phyloP scores from a whole-genome alignment of 176 grass and related monocot species.

The Alopecurus myosuroides region DNA sequence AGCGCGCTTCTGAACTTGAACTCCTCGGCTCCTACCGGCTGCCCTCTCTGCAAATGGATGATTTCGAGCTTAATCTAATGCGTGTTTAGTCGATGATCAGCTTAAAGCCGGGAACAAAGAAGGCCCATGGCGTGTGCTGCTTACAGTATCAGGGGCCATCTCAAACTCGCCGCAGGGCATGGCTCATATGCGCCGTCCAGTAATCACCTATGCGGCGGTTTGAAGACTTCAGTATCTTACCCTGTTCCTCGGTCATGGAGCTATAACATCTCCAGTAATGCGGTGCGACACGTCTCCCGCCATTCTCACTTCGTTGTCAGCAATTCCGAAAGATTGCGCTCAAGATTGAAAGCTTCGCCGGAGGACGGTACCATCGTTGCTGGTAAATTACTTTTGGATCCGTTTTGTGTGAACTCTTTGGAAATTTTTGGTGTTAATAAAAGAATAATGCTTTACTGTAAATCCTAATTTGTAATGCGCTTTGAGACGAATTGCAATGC shows the following conservation, averaged over 20 bases:
- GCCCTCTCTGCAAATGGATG: neutral
- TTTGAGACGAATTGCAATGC: neutral
- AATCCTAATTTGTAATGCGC: neutral
- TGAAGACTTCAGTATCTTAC: constrained; percentile 22
- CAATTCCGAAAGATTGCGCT: neutral
- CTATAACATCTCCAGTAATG: neutral
- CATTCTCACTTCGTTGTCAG: neutral
- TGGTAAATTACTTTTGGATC: neutral
- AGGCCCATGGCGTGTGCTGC: constrained; percentile 48
- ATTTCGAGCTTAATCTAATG: neutral
- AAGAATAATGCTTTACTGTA: neutral
- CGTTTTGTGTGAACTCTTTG: neutral
- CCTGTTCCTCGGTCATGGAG: constrained; percentile 21
- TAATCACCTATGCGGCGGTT: neutral
- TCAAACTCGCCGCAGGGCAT: constrained; percentile 10
- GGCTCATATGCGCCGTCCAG: neutral
- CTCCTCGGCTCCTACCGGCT: neutral
- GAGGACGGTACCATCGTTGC: neutral
- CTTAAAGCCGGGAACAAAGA: neutral
- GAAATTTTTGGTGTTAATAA: neutral
- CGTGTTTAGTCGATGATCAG: neutral
- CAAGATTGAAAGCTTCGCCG: constrained; percentile 3
- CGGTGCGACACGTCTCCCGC: neutral
- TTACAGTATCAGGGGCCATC: constrained; percentile 17
- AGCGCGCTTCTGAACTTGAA: neutral